phyloP scores from a whole-genome alignment of 148 eudicot genomes.

The Nyssa sinensis region DNA sequence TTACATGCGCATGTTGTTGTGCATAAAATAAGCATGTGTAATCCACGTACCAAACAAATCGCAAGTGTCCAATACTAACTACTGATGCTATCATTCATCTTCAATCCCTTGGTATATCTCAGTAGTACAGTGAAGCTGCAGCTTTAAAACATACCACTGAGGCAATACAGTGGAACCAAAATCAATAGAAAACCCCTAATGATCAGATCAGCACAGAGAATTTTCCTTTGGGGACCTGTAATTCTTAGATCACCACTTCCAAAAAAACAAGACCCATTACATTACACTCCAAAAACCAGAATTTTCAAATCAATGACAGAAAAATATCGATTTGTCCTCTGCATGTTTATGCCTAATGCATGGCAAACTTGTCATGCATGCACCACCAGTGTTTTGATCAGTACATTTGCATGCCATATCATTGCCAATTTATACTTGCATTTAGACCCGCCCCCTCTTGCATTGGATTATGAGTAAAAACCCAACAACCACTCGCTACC shows the following conservation, averaged over 20 bases:
- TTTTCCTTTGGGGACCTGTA: not conserved
- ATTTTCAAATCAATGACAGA: not conserved
- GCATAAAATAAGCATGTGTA: too few relatives aligned
- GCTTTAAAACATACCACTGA: not conserved
- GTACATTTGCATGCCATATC: slow-evolving; percentile 26
- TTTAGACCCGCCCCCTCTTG: not conserved
- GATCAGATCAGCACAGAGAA: not conserved
- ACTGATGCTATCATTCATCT: too few relatives aligned
- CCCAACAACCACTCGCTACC: too few relatives aligned
- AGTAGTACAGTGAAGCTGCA: not conserved
- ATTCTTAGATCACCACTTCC: not conserved
- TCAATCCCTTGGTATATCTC: not conserved
- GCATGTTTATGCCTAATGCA: not conserved
- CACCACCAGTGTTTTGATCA: slow-evolving; percentile 12
- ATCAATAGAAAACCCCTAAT: not conserved
- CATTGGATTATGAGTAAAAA: not conserved
- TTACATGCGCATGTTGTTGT: too few relatives aligned
- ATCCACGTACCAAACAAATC: too few relatives aligned
- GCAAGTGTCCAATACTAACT: too few relatives aligned
- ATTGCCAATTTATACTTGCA: slow-evolving; percentile 21
- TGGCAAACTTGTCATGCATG: slow-evolving; percentile 20
- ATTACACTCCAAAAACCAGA: not conserved
- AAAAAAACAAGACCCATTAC: not conserved
- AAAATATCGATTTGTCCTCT: slow-evolving; percentile 3
- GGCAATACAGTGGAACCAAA: not conserved